Base-by-base conservation (phyloP, 225 moss, liverwort and hornwort genomes). In the Marchantia paleacea region DNA sequence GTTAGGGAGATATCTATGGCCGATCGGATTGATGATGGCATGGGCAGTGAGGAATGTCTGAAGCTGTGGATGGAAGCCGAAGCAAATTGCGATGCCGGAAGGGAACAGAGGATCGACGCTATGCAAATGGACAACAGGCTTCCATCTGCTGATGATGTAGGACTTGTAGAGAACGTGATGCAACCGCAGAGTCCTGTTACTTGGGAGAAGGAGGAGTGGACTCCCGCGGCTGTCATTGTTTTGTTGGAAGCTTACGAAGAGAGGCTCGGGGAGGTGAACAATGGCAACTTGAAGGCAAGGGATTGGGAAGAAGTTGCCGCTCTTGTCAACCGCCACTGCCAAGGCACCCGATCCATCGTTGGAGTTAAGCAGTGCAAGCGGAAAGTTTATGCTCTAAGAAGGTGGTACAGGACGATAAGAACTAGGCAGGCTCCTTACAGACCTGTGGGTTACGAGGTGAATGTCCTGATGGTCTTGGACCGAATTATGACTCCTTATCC, bases 231-330 rank as follows among this genome's bases (percentile, higher is more conserved):
- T 12, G 83, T 80, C 11, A 83, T 79, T 47, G 65, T 67, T 7
- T 55, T 86, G 63, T 70, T 86, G 58, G 85, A 80, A 71, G 85
- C 85, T 20, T 83, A 86, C 54, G 85, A 86, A 63, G 76, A 77
- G 63, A 75, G 83, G 77, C 72, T 82, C 29, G 76, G 79, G 19
- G 80, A 86, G 72, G 72, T 72, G 12, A 80, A 80, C 63, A 68
- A 75, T 16, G 85, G 85, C 48, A 86, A 80, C 73, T 47, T 86
- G 55, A 86, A 79, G 75, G 65, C 75, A 24, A 83, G 77, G 52
- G 85, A 86, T 51, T 86, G 85, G 85, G 85, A 86, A 67, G 75
- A 74, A 31, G 85, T 86, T 30, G 77, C 85, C 20, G 69, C 77
- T 7, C 52, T 69, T 11, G 85, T 86, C 7, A 86, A 86, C 58